These are phyloP conservation scores for Leptosphaerulina australis DNA, from an alignment of 2,329 filamentous ascomycete genomes.

Conservation along the genomic window DNA sequence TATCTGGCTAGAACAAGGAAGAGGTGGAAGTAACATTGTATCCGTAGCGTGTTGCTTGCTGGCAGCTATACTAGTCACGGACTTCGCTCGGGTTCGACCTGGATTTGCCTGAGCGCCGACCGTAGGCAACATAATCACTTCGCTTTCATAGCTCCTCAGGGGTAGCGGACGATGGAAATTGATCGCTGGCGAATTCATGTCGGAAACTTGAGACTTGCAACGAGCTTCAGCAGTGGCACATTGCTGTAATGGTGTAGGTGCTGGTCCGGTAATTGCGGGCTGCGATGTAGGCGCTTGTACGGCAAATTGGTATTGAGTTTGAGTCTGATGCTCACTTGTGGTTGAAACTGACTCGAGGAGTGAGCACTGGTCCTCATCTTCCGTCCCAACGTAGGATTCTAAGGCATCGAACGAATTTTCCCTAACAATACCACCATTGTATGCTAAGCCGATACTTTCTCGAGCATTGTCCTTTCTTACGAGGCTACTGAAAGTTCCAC, in stretches of 20 bases:
- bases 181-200: not conserved
- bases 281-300: not conserved
- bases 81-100: constrained; percentile 2
- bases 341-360: constrained; percentile 9
- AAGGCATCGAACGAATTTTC: constrained; percentile 8
- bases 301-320: constrained; percentile 2
- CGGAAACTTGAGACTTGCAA: not conserved
- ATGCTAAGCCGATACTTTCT: not conserved
- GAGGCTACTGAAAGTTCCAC: not conserved
- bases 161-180: constrained; percentile 24
- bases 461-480: not conserved
- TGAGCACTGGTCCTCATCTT: constrained; percentile 10
- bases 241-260: constrained; percentile 5
- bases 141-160: constrained; percentile 22
- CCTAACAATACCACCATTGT: not conserved
- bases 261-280: not conserved
- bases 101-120: constrained; percentile 1
- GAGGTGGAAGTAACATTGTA: constrained; percentile 2
- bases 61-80: constrained; percentile 1
- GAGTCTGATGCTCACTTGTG: not conserved
- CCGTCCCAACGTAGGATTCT: constrained; percentile 5
- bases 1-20: not conserved
- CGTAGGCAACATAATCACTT: constrained; percentile 11
- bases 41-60: not conserved
- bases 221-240: constrained; percentile 2